phyloP scores from a whole-genome alignment of 345 rosid species.

The Heritiera fomes region DNA sequence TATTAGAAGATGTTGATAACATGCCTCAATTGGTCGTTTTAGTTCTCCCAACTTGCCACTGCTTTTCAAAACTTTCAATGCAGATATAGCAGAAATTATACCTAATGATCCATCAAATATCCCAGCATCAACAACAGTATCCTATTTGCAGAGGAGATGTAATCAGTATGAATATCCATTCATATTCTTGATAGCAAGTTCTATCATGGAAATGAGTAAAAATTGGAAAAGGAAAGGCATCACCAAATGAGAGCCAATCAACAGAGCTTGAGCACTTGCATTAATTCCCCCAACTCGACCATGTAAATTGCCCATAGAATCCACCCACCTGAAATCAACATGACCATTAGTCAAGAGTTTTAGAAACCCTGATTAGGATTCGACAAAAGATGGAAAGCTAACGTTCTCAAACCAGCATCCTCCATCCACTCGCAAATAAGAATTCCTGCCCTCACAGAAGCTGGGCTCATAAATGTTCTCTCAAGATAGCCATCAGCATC shows the following conservation, averaged over 20 bases:
- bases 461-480: constrained; percentile 94
- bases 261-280: constrained; percentile 57
- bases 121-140: constrained; percentile 98
- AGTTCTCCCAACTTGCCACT: constrained; percentile 58
- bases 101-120: constrained; percentile 92
- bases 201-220: constrained; percentile 13
- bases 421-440: constrained; percentile 81
- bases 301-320: constrained; percentile 85
- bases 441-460: constrained; percentile 58
- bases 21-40: constrained; percentile 83
- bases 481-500: constrained; percentile 77
- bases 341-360: constrained; percentile 20
- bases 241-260: constrained; percentile 93
- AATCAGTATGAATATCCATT: constrained; percentile 29
- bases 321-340: constrained; percentile 74
- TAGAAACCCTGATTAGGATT: constrained; percentile 3
- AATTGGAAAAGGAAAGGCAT: constrained; percentile 17
- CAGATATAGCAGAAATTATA: constrained; percentile 79
- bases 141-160: constrained; percentile 53
- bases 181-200: constrained; percentile 17
- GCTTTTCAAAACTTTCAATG: constrained; percentile 65
- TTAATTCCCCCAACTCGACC: constrained; percentile 78
- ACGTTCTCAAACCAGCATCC: constrained; percentile 98
- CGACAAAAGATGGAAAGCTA: constrained; percentile 34
- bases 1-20: constrained; percentile 17